Evolutionary conservation across 495 filamentous ascomycete genomes (phyloP), one percentile per base, ranked within the genome.

Genomic region (Trichoderma asperelloides): DNA sequence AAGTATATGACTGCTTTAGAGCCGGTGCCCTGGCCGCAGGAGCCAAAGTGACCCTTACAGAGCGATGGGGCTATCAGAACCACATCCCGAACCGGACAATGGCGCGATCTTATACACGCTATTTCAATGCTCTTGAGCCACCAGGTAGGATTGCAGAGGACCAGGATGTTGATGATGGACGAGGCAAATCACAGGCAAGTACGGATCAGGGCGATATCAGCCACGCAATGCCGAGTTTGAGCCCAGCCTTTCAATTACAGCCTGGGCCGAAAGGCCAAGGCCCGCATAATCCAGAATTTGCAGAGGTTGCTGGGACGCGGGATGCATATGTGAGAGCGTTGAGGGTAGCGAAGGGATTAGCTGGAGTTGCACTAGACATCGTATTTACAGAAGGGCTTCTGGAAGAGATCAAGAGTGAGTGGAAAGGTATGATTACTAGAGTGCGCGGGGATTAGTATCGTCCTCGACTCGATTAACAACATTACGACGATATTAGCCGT

Each of bases 171-270:
- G 81, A 84, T 64, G 76, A 83, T 23, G 68, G 83, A 30, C 77
- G 76, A 12, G 84, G 79, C 6, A 81, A 79, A 3, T 84, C 82
- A 0, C 79, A 81, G 77, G 82, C 85, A 23, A 87, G 85, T 74
- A 84, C 78, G 30, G 85, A 83, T 65, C 81, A 84, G 81, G 88
- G 87, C 0, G 83, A 90, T 70, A 80, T 91, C 68, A 87, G 85
- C 71, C 83, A 89, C 70, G 80, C 82, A 1, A 80, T 88, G 69
- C 89, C 88, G 25, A 87, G 84, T 41, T 69, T 91, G 21, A 85
- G 80, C 68, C 78, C 81, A 1, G 82, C 84, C 51, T 89, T 90
- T 68, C 76, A 75, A 5, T 89, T 91, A 15, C 73, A 70, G 13
- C 71, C 76, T 12, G 78, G 75, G 0, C 74, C 79, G 2, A 71